Base-by-base conservation (phyloP, 75 land plant species). In the Pinus albicaulis region DNA sequence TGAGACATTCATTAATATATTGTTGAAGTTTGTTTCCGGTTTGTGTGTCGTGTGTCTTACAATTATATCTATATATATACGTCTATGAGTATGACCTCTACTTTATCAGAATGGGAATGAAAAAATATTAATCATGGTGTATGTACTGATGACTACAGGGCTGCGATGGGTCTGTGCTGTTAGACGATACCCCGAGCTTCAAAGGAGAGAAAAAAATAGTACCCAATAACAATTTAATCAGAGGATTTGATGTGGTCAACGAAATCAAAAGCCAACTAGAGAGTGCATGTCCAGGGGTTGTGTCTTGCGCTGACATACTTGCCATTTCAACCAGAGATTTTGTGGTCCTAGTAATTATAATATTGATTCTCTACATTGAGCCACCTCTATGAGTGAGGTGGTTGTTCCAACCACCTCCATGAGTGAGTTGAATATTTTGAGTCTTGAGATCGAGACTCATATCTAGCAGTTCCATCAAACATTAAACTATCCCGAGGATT, bases 231-330 rank as follows among this genome's bases (percentile, higher is more conserved):
- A 34, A 52, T 63, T 80, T 76, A 1, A 20, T 82, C 4, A 53
- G 76, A 36, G 84, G 82, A 3, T 82, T 25, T 55, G 82, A 82
- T 34, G 57, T 82, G 25, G 74, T 82, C 52, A 82, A 82, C 59
- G 23, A 80, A 19, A 76, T 70, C 55, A 82, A 82, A 65, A 26
- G 70, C 23, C 61, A 73, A 26, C 61, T 82, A 23, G 84, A 82
- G 34, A 73, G 31, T 20, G 41, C 20, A 22, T 82, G 84, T 38
- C 69, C 59, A 4, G 83, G 83, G 7, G 56, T 73, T 56, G 84
- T 82, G 48, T 82, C 84, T 6, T 82, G 84, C 28, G 82, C 82
- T n/a, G 84, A 82, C 61, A 82, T 82, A 55, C 57, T 82, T 12
- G 77, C 82, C 22, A 28, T 80, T 55, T 82, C 84, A 15, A 74